Evolutionary conservation across 1,284 basidiomycete species (phyloP).

Genomic region (Exsudoporus floridanus): DNA sequence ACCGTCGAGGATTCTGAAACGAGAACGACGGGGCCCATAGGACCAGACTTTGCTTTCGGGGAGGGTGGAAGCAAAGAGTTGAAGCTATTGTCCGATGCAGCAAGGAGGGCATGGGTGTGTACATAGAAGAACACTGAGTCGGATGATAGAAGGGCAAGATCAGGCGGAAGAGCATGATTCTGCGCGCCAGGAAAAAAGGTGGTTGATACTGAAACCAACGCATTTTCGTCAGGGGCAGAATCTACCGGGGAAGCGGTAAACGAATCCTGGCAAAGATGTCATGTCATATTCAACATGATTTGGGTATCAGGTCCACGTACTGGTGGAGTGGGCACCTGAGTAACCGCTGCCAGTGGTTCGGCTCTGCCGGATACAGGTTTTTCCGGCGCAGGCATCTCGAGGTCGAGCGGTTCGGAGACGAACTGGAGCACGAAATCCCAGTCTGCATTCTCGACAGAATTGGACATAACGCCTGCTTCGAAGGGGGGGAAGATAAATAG

Average conservation of each 20-base stretch:
- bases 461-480: constrained; percentile 20
- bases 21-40: constrained; percentile 46
- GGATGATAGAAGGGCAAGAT: constrained; percentile 63
- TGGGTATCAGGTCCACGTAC: constrained; percentile 38
- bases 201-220: constrained; percentile 72
- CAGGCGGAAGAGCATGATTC: constrained; percentile 51
- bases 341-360: constrained; percentile 20
- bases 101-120: constrained; percentile 50
- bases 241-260: constrained; percentile 49
- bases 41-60: constrained; percentile 31
- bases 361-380: constrained; percentile 36
- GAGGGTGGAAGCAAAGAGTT: constrained; percentile 44
- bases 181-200: constrained; percentile 72
- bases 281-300: constrained; percentile 5
- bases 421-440: constrained; percentile 67
- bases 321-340: constrained; percentile 67
- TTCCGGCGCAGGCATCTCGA: constrained; percentile 38
- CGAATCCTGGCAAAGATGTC: constrained; percentile 41
- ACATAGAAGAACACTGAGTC: constrained; percentile 78
- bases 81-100: constrained; percentile 55
- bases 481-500: background rate
- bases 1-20: constrained; percentile 51
- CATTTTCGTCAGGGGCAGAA: constrained; percentile 38
- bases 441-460: constrained; percentile 46
- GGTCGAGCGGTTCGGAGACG: constrained; percentile 53